Evolutionary conservation across 2,329 filamentous ascomycete genomes (phyloP).

Genomic region (Pleomassaria siparia): DNA sequence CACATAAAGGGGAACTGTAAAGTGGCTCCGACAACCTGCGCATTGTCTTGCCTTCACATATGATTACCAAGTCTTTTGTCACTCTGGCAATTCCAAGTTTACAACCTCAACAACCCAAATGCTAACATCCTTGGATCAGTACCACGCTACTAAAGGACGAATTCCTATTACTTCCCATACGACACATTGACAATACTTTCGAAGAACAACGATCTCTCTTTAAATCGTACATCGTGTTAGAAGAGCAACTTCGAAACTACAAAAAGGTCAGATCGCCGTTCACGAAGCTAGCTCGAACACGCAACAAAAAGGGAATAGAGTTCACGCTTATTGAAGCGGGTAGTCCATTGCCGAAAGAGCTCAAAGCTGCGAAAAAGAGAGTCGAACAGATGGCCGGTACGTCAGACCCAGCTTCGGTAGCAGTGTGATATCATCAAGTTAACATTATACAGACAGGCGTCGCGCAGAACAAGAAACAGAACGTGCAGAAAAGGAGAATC

Average conservation of each 20-base stretch:
- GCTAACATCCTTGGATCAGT: conserved; percentile 16
- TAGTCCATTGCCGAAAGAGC: conserved; percentile 33
- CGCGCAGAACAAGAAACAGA: conserved; percentile 23
- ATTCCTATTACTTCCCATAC: conserved; percentile 41
- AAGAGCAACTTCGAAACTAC: conserved; percentile 29
- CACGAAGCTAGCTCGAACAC: conserved; percentile 21
- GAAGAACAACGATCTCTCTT: conserved; percentile 38
- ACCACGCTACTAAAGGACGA: conserved; percentile 45
- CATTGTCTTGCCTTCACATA: no score
- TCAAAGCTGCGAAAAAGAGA: conserved; percentile 33
- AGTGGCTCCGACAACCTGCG: no score
- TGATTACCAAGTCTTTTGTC: no score
- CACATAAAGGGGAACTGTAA: no score
- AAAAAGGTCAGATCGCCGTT: conserved; percentile 14
- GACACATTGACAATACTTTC: conserved; percentile 38
- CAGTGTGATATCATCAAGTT: conserved; percentile 6
- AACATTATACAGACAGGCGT: conserved; percentile 22
- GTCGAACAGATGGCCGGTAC: conserved; percentile 20
- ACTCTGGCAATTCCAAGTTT: neutral
- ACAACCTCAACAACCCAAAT: neutral
- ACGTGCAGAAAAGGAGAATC: conserved; percentile 40
- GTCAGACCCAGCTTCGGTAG: neutral
- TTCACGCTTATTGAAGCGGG: conserved; percentile 20
- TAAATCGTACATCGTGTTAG: conserved; percentile 41
- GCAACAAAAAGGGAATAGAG: conserved; percentile 21